phyloP scores from a whole-genome alignment of 805 yeast species.

The Pichia heedii region DNA sequence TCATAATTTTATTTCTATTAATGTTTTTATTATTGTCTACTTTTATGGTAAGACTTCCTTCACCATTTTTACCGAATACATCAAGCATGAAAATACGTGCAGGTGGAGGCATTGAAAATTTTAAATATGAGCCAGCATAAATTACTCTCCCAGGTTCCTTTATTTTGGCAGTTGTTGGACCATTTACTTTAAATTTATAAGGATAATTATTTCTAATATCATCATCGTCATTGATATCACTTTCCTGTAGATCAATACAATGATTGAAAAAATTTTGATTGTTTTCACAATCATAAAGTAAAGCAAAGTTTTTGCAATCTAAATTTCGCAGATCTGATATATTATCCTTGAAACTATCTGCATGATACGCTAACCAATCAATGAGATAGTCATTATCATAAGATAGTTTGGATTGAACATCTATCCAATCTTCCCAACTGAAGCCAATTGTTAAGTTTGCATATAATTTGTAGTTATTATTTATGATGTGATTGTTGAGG shows the following conservation, averaged over 20 bases:
- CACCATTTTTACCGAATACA: constrained; percentile 8
- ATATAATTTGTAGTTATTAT: constrained; percentile 2
- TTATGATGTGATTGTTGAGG: constrained; percentile 5
- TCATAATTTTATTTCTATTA: constrained; percentile 9
- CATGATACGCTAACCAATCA: constrained; percentile 10
- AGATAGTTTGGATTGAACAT: constrained; percentile 16
- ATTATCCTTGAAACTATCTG: constrained; percentile 4
- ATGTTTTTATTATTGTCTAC: constrained; percentile 13
- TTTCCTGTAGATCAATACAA: constrained; percentile 8
- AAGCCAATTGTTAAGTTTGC: constrained; percentile 18
- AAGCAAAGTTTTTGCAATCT: constrained; percentile 8
- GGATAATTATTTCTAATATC: constrained; percentile 10
- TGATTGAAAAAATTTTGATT: constrained; percentile 11
- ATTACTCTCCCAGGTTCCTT: constrained; percentile 25
- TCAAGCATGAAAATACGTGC: constrained; percentile 16
- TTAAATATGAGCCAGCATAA: constrained; percentile 29
- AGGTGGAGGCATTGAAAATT: constrained; percentile 26
- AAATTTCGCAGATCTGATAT: constrained; percentile 4
- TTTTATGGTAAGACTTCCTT: constrained; percentile 17
- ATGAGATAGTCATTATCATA: constrained; percentile 16
- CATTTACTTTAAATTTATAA: constrained; percentile 17
- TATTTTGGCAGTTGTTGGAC: constrained; percentile 18
- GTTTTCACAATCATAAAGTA: constrained; percentile 15
- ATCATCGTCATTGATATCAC: constrained; percentile 6
- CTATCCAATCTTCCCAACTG: constrained; percentile 26